Evolutionary conservation across 2,329 filamentous ascomycete genomes (phyloP), one percentile per base, ranked within the genome.

Genomic region (Leptographium galeiforme): DNA sequence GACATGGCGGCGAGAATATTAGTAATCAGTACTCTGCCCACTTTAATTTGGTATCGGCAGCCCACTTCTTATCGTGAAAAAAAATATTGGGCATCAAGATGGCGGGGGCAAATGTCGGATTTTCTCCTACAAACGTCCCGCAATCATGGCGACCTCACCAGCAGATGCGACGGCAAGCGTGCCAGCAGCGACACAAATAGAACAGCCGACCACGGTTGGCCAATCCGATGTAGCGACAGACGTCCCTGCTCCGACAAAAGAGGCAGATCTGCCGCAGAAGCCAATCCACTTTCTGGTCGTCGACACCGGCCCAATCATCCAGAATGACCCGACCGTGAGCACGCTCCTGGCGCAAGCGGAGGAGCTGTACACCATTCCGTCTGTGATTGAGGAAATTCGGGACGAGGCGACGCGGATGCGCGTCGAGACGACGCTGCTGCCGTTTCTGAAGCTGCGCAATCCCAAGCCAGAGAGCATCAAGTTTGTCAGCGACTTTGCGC

Each of bases 231-330:
- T 19, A 2, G 1, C 19, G 7, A 13, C 30, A 25, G 16, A 11
- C 6, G 16, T 16, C 34, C 11, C n/a, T 36, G 30, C 51, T 19
- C 39, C 49, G 36, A 10, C 39, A 4, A 51, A 32, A n/a, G 7
- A 32, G n/a, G 12, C 36, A 1, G 16, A 30, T 8, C 16, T 32
- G n/a, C 40, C 45, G n/a, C 57, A 14, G 60, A 95, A 90, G 65
- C 77, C 84, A 0, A 81, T 95, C 50, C 83, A 94, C 70, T 85
- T 84, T 52, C 80, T 97, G 51, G 78, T 97, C 33, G 77, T 98
- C 60, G 93, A 98, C 65, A 86, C 93, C 4, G 91, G 90, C 32
- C 89, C 91, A 8, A 82, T 98, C 56, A 90, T 98, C 67, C 91
- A 91, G 66, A 96, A 96, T 70, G 85, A 93, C 59, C 89, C 91